A percentile compares a stretch with the other conserved stretches of the same genome.
phyloP scores from a whole-genome alignment of 495 filamentous ascomycete species.

The Talaromyces proteolyticus region DNA sequence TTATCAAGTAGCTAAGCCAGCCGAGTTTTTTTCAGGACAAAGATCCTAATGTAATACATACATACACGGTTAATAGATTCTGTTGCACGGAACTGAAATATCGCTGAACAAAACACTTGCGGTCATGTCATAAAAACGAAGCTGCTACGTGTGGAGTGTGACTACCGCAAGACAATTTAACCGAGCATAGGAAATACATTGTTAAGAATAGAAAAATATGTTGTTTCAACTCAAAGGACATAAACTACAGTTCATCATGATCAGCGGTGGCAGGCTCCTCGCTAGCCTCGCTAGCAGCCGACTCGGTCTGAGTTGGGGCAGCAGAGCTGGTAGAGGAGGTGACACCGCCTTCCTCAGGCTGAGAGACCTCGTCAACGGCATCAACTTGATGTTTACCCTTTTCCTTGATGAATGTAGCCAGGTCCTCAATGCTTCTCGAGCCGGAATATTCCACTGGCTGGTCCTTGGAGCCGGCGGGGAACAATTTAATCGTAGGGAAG shows the following conservation, averaged over 20 bases:
- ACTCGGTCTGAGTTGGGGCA: constrained; percentile 14
- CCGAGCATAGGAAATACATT: neutral
- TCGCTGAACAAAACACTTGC: no score
- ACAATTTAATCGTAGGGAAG: constrained; percentile 99
- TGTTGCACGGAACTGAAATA: no score
- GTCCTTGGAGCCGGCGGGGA: constrained; percentile 82
- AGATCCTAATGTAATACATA: no score
- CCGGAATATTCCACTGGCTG: constrained; percentile 82
- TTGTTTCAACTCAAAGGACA: neutral
- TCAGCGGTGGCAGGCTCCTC: constrained; percentile 19
- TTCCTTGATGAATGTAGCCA: constrained; percentile 89
- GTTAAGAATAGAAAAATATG: neutral
- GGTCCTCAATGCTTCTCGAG: constrained; percentile 86
- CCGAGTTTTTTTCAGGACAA: no score
- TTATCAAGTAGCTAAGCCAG: no score
- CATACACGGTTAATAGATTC: no score
- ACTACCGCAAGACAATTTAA: neutral
- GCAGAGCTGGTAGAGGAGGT: constrained; percentile 20
- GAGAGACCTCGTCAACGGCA: constrained; percentile 42
- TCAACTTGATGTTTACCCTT: constrained; percentile 86
- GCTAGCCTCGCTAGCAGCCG: constrained; percentile 14
- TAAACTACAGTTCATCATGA: constrained; percentile 38
- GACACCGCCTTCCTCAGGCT: constrained; percentile 26
- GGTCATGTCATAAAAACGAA: no score
- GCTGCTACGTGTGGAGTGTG: no score